Conservation (phyloP, 768 basidiomycete genomes). For the Rhodotorula paludigena region DNA sequence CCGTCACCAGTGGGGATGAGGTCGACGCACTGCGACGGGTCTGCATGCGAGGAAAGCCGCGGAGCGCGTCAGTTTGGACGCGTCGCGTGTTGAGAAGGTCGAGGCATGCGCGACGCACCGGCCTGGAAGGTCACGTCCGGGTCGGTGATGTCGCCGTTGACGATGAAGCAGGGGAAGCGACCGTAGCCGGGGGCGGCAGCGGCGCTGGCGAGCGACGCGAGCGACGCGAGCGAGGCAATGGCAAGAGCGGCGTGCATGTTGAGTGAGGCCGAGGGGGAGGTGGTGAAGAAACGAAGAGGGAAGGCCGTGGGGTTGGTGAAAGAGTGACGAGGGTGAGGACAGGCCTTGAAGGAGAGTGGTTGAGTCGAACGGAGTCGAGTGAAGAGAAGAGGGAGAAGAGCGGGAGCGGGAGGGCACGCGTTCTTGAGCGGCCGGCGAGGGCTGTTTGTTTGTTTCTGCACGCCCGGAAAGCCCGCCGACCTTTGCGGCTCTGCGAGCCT, state of each 20-base stretch:
- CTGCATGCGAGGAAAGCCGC: background rate
- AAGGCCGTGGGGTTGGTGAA: background rate
- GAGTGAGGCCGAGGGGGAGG: too few relatives aligned
- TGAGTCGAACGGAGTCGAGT: background rate
- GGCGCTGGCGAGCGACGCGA: constrained; percentile 8
- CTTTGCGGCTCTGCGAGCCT: background rate
- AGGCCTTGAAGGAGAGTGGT: background rate
- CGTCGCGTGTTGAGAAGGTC: too few relatives aligned
- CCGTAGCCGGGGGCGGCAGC: constrained; percentile 5
- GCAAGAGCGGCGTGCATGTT: constrained; percentile 7
- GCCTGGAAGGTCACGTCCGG: constrained; percentile 18
- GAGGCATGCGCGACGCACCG: background rate
- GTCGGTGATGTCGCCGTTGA: constrained; percentile 17
- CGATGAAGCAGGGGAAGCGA: constrained; percentile 22
- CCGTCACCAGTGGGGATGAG: background rate
- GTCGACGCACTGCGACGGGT: background rate
- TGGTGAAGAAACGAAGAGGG: background rate
- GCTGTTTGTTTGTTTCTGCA: background rate
- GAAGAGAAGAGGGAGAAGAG: background rate
- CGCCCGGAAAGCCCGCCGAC: background rate
- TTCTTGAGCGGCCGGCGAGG: background rate
- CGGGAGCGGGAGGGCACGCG: background rate
- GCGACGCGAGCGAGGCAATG: constrained; percentile 15
- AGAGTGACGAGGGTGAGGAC: background rate
- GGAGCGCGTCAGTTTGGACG: background rate